A percentile compares a stretch with the other conserved stretches of the same genome.
These are phyloP conservation scores for Russula griseocarnosa DNA, from an alignment of 768 basidiomycete genomes.

Conservation along the genomic window DNA sequence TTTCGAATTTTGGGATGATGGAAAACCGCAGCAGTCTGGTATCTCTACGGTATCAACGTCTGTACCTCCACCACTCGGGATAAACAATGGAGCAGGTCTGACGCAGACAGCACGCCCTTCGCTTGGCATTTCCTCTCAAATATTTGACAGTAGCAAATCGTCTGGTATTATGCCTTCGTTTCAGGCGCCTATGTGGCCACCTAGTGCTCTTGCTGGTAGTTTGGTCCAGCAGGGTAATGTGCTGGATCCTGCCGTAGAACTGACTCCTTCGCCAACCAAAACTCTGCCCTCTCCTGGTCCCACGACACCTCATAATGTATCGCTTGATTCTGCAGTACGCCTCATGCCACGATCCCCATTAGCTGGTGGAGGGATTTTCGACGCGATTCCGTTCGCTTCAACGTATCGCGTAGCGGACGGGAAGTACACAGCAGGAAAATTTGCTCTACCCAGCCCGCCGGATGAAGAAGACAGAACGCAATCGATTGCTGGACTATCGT, in stretches of 20 bases:
- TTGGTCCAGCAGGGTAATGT: constrained; percentile 26
- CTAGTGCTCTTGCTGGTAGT: constrained; percentile 27
- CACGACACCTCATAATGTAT: constrained; percentile 13
- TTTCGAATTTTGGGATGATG: constrained; percentile 77
- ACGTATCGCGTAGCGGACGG: constrained; percentile 61
- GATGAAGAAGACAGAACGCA: constrained; percentile 39
- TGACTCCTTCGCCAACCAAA: constrained; percentile 49
- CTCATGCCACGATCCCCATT: constrained; percentile 26
- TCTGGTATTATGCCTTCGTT: constrained; percentile 34
- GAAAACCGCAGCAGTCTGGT: constrained; percentile 39
- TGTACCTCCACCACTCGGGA: constrained; percentile 29
- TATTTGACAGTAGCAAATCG: constrained; percentile 32
- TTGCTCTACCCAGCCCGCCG: constrained; percentile 61
- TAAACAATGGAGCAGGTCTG: constrained; percentile 26
- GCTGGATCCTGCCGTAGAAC: constrained; percentile 39
- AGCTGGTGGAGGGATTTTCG: constrained; percentile 44
- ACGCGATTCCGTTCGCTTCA: constrained; percentile 69
- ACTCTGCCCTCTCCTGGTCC: constrained; percentile 40
- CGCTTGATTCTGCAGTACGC: constrained; percentile 28
- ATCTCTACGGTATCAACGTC: constrained; percentile 29
- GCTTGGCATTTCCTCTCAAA: constrained; percentile 36
- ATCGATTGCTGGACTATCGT: constrained; percentile 13
- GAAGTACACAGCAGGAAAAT: constrained; percentile 75
- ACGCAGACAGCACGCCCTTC: constrained; percentile 37
- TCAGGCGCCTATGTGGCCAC: constrained; percentile 34